Conservation (phyloP, 208 protist genomes). For the Spongospora subterranea region DNA sequence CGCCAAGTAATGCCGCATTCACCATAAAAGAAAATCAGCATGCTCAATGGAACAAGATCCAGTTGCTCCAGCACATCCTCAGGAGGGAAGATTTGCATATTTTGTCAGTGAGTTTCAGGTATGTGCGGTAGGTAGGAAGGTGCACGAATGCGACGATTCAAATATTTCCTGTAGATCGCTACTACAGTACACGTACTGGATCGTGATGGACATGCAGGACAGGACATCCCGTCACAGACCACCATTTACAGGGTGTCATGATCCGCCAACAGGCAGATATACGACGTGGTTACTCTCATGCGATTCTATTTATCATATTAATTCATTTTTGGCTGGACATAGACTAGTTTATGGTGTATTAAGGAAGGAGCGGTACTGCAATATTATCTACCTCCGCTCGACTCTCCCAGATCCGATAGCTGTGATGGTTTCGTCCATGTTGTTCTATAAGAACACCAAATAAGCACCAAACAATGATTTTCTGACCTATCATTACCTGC, state of each 20-base stretch:
- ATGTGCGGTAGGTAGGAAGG: background rate
- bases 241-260: too few relatives aligned
- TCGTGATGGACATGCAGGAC: too few relatives aligned
- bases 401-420: background rate
- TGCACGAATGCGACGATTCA: background rate
- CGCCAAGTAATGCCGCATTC: background rate
- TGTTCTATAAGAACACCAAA: background rate
- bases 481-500: background rate
- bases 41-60: background rate
- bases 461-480: background rate
- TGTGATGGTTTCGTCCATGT: background rate
- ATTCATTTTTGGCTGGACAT: too few relatives aligned
- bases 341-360: background rate
- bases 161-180: too few relatives aligned
- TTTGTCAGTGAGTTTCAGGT: background rate
- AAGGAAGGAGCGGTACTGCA: background rate
- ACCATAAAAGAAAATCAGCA: conserved; percentile 39
- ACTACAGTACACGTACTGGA: too few relatives aligned
- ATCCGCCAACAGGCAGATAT: too few relatives aligned
- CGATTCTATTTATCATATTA: too few relatives aligned
- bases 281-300: too few relatives aligned
- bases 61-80: background rate
- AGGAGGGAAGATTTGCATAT: background rate
- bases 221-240: too few relatives aligned
- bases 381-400: too few relatives aligned